Evolutionary conservation across 2,329 filamentous ascomycete species (phyloP).

Genomic region (Leptographium radiaticola): DNA sequence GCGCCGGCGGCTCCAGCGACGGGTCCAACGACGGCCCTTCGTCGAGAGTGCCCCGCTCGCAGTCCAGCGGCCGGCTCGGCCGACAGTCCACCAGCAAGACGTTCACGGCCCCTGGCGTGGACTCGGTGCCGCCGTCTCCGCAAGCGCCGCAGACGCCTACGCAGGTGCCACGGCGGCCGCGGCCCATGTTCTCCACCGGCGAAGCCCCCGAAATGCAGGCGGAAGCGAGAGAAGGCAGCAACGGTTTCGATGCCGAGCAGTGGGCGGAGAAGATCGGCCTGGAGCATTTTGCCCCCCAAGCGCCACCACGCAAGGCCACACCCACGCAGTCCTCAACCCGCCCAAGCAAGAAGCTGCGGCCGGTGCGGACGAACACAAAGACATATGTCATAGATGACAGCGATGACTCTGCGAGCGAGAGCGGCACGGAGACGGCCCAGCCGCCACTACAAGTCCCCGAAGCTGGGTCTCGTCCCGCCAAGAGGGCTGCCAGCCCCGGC

Average conservation of each 20-base stretch:
- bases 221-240: slow-evolving; percentile 12
- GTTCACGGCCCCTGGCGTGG: background rate
- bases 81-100: slow-evolving; percentile 22
- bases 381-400: slow-evolving; percentile 18
- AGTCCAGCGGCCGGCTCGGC: slow-evolving; percentile 25
- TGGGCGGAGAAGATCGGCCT: slow-evolving; percentile 42
- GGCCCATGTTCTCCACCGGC: slow-evolving; percentile 9
- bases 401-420: slow-evolving; percentile 7
- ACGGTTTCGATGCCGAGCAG: slow-evolving; percentile 35
- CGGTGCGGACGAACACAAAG: slow-evolving; percentile 27
- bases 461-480: slow-evolving; percentile 3
- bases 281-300: slow-evolving; percentile 35
- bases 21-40: slow-evolving; percentile 13
- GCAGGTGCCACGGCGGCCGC: slow-evolving; percentile 1
- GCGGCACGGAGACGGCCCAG: background rate
- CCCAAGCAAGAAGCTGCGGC: slow-evolving; percentile 44
- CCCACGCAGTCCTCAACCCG: slow-evolving; percentile 20
- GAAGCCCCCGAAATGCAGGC: background rate
- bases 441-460: slow-evolving; percentile 2
- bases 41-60: slow-evolving; percentile 22
- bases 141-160: background rate
- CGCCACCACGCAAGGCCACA: slow-evolving; percentile 31
- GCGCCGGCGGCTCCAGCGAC: slow-evolving; percentile 27
- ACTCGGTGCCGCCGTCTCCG: background rate
- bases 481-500: slow-evolving; percentile 31